Evolutionary conservation across 2,329 filamentous ascomycete genomes (phyloP).

Genomic region (Aspergillus sojae): DNA sequence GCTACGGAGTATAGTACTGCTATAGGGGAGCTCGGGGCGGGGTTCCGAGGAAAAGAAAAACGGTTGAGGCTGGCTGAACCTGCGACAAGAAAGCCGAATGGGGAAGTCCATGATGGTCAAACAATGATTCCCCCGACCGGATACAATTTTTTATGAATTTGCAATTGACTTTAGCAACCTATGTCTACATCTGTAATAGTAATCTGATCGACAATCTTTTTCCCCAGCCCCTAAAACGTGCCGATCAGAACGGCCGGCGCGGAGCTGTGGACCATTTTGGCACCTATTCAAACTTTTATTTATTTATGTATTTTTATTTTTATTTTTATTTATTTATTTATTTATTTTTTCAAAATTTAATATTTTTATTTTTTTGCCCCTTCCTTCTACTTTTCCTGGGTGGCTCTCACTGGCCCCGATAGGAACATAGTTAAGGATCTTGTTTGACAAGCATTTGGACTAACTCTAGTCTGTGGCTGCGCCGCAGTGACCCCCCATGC

Average conservation of each 20-base stretch:
- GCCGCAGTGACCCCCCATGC: background rate
- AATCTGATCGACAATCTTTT: slow-evolving; percentile 9
- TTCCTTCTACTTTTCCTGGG: background rate
- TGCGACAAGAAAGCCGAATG: background rate
- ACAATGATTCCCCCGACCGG: background rate
- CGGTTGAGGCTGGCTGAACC: slow-evolving; percentile 2
- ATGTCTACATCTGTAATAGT: slow-evolving; percentile 1
- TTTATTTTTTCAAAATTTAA: background rate
- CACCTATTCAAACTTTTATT: background rate
- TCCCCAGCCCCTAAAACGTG: slow-evolving; percentile 18
- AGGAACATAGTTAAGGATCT: background rate
- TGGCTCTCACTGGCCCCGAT: background rate
- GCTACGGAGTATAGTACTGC: too few species aligned
- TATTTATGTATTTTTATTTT: background rate
- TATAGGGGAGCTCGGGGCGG: background rate
- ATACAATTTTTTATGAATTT: too few species aligned
- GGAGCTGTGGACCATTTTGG: slow-evolving; percentile 3
- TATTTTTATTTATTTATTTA: too few species aligned
- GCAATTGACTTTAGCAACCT: background rate
- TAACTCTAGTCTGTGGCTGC: background rate
- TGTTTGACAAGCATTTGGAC: slow-evolving; percentile 1
- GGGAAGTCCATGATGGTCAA: background rate
- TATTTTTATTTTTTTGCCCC: too few species aligned
- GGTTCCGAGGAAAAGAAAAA: background rate
- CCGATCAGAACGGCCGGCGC: slow-evolving; percentile 19